Base-by-base conservation (phyloP, 1,139 yeast species). In the Yamadazyma trypodendri region DNA sequence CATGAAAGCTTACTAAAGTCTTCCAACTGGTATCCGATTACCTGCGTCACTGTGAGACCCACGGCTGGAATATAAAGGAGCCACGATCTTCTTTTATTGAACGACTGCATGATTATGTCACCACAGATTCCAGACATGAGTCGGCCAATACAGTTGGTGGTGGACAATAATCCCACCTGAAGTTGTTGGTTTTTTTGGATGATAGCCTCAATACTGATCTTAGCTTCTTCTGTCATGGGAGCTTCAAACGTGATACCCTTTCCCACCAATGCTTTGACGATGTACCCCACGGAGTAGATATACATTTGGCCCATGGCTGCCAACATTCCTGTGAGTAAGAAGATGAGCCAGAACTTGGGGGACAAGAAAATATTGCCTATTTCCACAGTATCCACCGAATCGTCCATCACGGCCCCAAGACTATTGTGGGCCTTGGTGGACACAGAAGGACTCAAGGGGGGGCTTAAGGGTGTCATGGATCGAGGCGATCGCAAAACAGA, bases 261-360 rank as follows among this genome's bases (percentile, higher is more conserved):
- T 4, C 43, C 41, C 14, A 70, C 56, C 23, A 78, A 60, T 0
- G 84, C 79, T 45, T 71, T 73, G 9, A 75, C 79, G 60, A 79
- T 76, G 49, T 75, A 77, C 1, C 84, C 84, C 14, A 77, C 78
- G 0, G 81, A 76, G 49, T 77, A 79, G 17, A 79, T 79, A 53
- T 76, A 79, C 79, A 78, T 73, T 51, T 78, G 84, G 8, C 84
- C 83, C 46, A 78, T 46, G 0, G 81, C 74, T 0, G 82, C 81
- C 36, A 76, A 55, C 2, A 73, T 42, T 0, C 82, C 81, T 2
- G 79, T 61, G 6, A 70, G 55, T 1, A 63, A 29, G 32, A 75
- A 68, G 4, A 77, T 46, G 2, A 72, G 50, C 83, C 84, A 78
- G 50, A 78, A 79, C 31, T 63, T 64, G 8, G 51, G 41, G 23